Evolutionary conservation across 2,329 filamentous ascomycete species (phyloP).

Genomic region (Penicillium paneum): DNA sequence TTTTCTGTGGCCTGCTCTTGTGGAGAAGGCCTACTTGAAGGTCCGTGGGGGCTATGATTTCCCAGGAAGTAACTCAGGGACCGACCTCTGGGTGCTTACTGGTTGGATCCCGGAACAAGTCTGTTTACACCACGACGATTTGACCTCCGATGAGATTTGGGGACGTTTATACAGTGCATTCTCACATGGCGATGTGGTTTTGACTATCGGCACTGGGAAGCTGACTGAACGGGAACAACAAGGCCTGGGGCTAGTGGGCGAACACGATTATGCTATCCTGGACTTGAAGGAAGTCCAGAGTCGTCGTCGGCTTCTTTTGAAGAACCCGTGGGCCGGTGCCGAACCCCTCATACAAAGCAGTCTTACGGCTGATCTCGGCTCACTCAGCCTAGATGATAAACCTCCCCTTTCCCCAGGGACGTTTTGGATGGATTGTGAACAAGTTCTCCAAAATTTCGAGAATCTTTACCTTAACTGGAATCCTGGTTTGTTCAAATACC

Average conservation of each 20-base stretch:
- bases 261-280: slow-evolving; percentile 92
- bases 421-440: slow-evolving; percentile 90
- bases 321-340: slow-evolving; percentile 87
- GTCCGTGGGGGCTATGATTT: slow-evolving; percentile 96
- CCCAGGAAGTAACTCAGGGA: slow-evolving; percentile 93
- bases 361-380: neutral
- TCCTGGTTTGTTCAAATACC: slow-evolving; percentile 72
- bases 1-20: slow-evolving; percentile 85
- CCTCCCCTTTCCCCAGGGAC: slow-evolving; percentile 59
- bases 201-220: slow-evolving; percentile 86
- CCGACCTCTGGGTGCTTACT: slow-evolving; percentile 86
- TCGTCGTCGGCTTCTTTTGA: slow-evolving; percentile 71
- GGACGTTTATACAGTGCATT: slow-evolving; percentile 70
- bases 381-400: slow-evolving; percentile 11
- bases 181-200: slow-evolving; percentile 71
- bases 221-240: slow-evolving; percentile 74
- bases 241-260: slow-evolving; percentile 75
- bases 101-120: slow-evolving; percentile 97
- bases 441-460: slow-evolving; percentile 87
- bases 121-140: slow-evolving; percentile 82
- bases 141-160: slow-evolving; percentile 76
- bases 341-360: slow-evolving; percentile 46
- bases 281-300: slow-evolving; percentile 66
- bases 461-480: slow-evolving; percentile 99
- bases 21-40: slow-evolving; percentile 97